These are phyloP conservation scores for Penicillium angulare DNA, from an alignment of 495 filamentous ascomycete species.

Conservation along the genomic window DNA sequence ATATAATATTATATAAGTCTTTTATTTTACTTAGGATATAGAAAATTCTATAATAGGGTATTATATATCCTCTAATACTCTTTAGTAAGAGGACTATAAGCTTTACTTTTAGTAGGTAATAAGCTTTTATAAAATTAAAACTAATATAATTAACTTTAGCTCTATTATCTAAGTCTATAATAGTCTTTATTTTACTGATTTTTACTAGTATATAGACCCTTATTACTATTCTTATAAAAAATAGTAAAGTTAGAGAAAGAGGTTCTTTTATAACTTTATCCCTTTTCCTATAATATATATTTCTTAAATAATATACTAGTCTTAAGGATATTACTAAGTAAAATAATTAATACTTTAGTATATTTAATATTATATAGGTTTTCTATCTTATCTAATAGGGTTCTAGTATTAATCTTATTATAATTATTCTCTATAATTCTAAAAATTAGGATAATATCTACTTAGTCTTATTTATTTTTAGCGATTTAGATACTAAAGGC, in stretches of 20 bases:
- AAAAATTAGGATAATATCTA: too few species aligned
- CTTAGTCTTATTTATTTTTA: not conserved
- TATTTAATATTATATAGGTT: not conserved
- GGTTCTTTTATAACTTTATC: not conserved
- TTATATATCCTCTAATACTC: not conserved
- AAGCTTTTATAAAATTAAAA: not conserved
- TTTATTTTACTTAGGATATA: not conserved
- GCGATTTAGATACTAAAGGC: too few species aligned
- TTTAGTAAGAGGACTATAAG: not conserved
- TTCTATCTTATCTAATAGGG: not conserved
- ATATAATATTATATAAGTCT: not conserved
- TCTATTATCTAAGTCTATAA: not conserved
- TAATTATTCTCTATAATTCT: too few species aligned
- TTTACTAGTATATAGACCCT: not conserved
- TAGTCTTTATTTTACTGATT: not conserved
- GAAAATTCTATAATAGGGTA: not conserved
- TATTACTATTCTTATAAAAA: not conserved
- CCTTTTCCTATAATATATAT: not conserved
- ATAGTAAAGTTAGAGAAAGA: not conserved
- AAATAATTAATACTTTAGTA: not conserved
- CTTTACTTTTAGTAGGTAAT: not conserved
- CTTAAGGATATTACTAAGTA: not conserved
- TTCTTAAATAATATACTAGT: not conserved
- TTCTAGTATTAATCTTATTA: not conserved
- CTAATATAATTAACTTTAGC: slow-evolving; percentile 1